Base-by-base conservation (phyloP, 1,139 yeast species). In the Dujonia santamariae region DNA sequence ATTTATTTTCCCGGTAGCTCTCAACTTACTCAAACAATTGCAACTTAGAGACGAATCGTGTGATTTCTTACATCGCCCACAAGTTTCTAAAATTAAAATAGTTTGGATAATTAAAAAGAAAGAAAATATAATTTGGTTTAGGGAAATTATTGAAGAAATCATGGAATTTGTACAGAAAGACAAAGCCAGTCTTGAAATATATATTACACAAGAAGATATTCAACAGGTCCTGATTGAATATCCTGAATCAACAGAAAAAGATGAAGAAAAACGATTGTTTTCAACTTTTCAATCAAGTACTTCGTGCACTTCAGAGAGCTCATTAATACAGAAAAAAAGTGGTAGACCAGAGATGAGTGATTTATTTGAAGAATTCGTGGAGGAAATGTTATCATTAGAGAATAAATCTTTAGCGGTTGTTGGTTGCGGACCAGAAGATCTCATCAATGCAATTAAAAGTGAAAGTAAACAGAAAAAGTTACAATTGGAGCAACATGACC, bases 1-100 rank as follows among this genome's bases (percentile, higher is more conserved):
- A 0, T 72, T 67, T 45, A 56, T 65, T 1, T 59, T 72, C 37
- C 77, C 78, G 2, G 61, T 70, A 2, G 69, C 72, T 15, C 50
- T 70, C 21, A 67, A 63, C 31, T 50, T 70, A 28, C 46, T 70
- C 14, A 40, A 44, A 4, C 48, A 58, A 8, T 46, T 55, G 15
- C 41, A 44, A 29, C 21, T 28, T 21, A 54, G 59, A 37, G 61
- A 68, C 19, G 38, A 37, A 1, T 45, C 27, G 1, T 46, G 46
- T 4, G 75, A 69, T 36, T 66, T 34, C 40, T 42, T 62, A 20
- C 53, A 56, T 31, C 54, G 75, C 27, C 71, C 72, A 2, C 34
- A 41, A 2, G 35, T 41, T 8, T 50, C 67, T 2, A 32, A 35
- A 1, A 48, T 72, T 13, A 50, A 51, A 12, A 41, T 70, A 4